Percentiles rank a stretch among this genome's conserved stretches.
Evolutionary conservation across 2,329 filamentous ascomycete genomes (phyloP).

Genomic region (Xylaria arbuscula): DNA sequence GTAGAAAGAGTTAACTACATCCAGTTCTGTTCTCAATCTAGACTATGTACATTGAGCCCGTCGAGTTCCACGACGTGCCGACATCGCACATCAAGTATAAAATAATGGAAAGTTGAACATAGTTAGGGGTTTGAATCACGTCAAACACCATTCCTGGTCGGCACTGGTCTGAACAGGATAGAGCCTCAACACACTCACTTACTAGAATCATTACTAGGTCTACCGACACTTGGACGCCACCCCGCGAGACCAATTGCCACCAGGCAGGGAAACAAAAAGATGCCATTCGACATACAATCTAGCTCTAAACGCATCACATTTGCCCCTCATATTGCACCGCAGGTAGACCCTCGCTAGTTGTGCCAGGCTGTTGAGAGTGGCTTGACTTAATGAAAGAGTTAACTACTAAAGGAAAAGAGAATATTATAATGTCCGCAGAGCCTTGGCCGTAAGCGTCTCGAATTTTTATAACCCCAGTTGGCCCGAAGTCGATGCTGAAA

Average conservation of each 20-base stretch:
- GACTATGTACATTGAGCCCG: background rate
- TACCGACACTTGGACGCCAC: slow-evolving; percentile 39
- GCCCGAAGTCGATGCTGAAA: slow-evolving; percentile 31
- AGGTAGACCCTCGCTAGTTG: slow-evolving; percentile 27
- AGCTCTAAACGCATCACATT: slow-evolving; percentile 50
- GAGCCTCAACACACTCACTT: slow-evolving; percentile 6
- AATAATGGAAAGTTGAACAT: background rate
- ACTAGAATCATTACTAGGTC: slow-evolving; percentile 22
- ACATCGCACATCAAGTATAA: background rate
- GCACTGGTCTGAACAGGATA: background rate
- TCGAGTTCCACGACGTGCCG: slow-evolving; percentile 6
- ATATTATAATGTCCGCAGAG: slow-evolving; percentile 22
- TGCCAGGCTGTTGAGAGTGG: slow-evolving; percentile 14
- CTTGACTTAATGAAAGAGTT: slow-evolving; percentile 20
- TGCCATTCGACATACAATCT: slow-evolving; percentile 59
- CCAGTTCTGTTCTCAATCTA: no score
- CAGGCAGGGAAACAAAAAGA: slow-evolving; percentile 52
- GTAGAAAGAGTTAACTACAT: no score
- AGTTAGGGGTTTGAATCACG: background rate
- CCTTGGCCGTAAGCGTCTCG: slow-evolving; percentile 11
- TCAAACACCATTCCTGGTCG: background rate
- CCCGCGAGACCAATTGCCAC: slow-evolving; percentile 46
- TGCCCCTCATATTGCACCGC: slow-evolving; percentile 41
- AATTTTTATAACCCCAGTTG: slow-evolving; percentile 24
- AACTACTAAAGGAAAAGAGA: slow-evolving; percentile 18